These are phyloP conservation scores for Neurospora hispaniola DNA, from an alignment of 495 filamentous ascomycete genomes.

Conservation along the genomic window DNA sequence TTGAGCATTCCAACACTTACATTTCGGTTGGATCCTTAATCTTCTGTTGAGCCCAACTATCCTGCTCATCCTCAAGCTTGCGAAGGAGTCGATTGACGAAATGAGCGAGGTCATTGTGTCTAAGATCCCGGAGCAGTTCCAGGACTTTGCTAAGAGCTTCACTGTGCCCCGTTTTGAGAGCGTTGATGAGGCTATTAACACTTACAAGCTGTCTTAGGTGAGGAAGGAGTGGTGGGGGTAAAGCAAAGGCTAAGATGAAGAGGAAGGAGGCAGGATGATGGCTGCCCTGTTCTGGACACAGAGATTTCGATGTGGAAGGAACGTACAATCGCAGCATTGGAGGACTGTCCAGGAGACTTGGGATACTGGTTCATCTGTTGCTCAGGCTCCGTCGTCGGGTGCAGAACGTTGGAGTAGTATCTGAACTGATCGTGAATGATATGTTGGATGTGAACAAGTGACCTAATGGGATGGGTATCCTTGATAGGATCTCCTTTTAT, in stretches of 20 bases:
- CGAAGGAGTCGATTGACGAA: slow-evolving; percentile 23
- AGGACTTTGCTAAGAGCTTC: slow-evolving; percentile 14
- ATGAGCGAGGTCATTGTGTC: slow-evolving; percentile 19
- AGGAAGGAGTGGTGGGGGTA: not conserved
- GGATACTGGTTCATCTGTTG: not conserved
- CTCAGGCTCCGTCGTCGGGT: not conserved
- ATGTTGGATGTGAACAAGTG: no score
- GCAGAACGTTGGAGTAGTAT: not conserved
- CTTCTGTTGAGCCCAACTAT: slow-evolving; percentile 22
- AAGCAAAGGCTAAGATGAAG: not conserved
- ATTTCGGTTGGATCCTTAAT: not conserved
- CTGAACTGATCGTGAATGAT: not conserved
- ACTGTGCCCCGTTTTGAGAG: slow-evolving; percentile 17
- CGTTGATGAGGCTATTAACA: slow-evolving; percentile 20
- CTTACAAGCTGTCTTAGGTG: slow-evolving; percentile 8
- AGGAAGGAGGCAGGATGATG: not conserved
- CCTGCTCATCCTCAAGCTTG: slow-evolving; percentile 19
- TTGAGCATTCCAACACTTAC: not conserved
- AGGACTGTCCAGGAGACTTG: not conserved
- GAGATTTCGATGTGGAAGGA: not conserved
- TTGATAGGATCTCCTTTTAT: no score
- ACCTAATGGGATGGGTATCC: no score
- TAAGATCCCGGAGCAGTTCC: slow-evolving; percentile 24
- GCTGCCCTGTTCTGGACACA: not conserved
- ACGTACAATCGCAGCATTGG: no score